Evolutionary conservation across 2,329 filamentous ascomycete genomes (phyloP).

Genomic region (Penicillium capsulatum): DNA sequence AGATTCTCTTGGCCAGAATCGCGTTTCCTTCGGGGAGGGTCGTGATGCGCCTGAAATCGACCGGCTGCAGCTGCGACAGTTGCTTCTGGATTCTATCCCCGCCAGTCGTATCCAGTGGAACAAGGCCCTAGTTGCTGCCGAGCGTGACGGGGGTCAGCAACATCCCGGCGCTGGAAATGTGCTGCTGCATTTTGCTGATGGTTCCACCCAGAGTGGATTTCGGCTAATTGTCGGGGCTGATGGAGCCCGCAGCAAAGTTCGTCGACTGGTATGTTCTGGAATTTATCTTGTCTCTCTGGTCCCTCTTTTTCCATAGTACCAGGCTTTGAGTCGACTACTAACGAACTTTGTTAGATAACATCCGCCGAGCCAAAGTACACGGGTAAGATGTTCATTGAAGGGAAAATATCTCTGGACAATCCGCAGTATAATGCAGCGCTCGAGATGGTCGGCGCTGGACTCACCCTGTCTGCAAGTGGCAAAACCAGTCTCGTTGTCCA

Average conservation of each 20-base stretch:
- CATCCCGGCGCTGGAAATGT: no score
- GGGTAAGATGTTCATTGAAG: constrained; percentile 32
- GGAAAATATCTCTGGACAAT: constrained; percentile 22
- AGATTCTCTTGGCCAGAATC: constrained; percentile 10
- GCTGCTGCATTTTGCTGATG: constrained; percentile 7
- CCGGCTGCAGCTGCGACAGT: constrained; percentile 18
- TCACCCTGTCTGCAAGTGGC: constrained; percentile 1
- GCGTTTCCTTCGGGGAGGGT: no score
- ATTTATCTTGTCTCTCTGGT: no score
- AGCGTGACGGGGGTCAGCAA: constrained; percentile 7
- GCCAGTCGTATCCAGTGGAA: constrained; percentile 22
- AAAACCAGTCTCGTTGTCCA: constrained; percentile 16
- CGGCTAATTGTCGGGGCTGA: constrained; percentile 29
- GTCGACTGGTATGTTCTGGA: constrained; percentile 14
- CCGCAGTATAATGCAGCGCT: constrained; percentile 25
- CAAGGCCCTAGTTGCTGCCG: constrained; percentile 19
- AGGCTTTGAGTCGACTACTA: no score
- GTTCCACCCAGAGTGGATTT: constrained; percentile 16
- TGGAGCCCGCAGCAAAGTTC: constrained; percentile 27
- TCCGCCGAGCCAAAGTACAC: constrained; percentile 32
- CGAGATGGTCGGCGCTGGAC: constrained; percentile 15
- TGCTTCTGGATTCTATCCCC: constrained; percentile 25
- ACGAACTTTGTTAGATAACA: no score
- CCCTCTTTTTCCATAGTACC: no score
- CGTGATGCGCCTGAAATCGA: constrained; percentile 27